A percentile compares a stretch with the other conserved stretches of the same genome.
Conservation (phyloP, 148 eudicot species). For the Rhododendron simsii region DNA sequence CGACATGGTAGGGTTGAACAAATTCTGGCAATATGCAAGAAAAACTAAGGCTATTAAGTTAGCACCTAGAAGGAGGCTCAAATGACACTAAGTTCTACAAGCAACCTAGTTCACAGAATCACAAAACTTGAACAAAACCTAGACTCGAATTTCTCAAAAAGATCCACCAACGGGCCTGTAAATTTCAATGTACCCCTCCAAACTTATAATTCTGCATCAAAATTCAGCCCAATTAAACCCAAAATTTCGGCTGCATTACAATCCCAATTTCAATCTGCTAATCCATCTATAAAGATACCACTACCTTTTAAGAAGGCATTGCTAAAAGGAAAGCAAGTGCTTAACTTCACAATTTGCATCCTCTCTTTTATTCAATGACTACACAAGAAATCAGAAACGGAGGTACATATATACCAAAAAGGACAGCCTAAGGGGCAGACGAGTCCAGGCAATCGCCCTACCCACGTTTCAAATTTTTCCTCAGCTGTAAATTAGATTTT, state of each 20-base stretch:
- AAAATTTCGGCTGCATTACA: not conserved
- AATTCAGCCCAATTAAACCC: not conserved
- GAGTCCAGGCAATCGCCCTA: not conserved
- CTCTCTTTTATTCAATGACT: not conserved
- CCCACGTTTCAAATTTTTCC: not conserved
- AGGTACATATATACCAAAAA: not conserved
- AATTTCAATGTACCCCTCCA: not conserved
- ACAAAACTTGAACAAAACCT: not conserved
- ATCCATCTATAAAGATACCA: not conserved
- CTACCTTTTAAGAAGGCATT: not conserved
- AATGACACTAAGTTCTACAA: not conserved
- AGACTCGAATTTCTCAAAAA: not conserved
- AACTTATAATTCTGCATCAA: not conserved
- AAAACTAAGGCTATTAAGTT: not conserved
- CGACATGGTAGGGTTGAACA: no score
- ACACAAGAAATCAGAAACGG: not conserved
- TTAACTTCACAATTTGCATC: not conserved
- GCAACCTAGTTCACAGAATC: not conserved
- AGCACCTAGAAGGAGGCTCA: not conserved
- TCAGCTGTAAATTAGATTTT: not conserved
- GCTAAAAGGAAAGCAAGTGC: not conserved
- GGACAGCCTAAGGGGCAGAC: not conserved
- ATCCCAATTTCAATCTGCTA: not conserved
- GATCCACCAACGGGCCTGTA: not conserved
- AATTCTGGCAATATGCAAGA: no score